Evolutionary conservation across 2,329 filamentous ascomycete genomes (phyloP).

Genomic region (Fusarium tupiense): DNA sequence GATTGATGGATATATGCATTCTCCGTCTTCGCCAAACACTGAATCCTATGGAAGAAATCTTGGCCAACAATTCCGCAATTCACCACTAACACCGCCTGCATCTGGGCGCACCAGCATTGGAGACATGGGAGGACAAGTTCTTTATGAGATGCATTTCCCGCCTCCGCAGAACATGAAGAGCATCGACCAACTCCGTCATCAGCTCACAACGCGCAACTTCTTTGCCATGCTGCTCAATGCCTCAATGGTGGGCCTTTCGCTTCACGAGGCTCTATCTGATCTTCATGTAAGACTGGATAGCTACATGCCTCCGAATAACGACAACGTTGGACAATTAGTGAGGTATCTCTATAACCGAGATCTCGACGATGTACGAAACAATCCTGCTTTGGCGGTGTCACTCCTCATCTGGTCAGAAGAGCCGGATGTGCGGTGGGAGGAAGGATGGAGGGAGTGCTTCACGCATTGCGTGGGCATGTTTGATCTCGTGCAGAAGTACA

Average conservation of each 20-base stretch:
- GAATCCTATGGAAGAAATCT: slow-evolving; percentile 52
- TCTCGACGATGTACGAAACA: slow-evolving; percentile 72
- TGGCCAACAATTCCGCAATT: slow-evolving; percentile 13
- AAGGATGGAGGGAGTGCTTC: slow-evolving; percentile 75
- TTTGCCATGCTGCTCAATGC: slow-evolving; percentile 72
- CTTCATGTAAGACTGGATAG: slow-evolving; percentile 68
- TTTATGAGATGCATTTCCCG: slow-evolving; percentile 72
- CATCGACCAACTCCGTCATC: slow-evolving; percentile 63
- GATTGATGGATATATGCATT: slow-evolving; percentile 53
- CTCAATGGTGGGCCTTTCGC: slow-evolving; percentile 70
- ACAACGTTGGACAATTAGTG: slow-evolving; percentile 68
- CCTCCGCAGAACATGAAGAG: slow-evolving; percentile 60
- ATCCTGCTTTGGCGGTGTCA: slow-evolving; percentile 67
- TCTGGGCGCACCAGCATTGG: slow-evolving; percentile 52
- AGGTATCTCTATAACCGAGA: slow-evolving; percentile 68
- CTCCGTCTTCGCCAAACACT: slow-evolving; percentile 54
- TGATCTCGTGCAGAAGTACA: slow-evolving; percentile 57
- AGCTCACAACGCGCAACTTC: slow-evolving; percentile 75
- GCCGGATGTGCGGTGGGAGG: slow-evolving; percentile 69
- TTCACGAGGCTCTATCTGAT: slow-evolving; percentile 71
- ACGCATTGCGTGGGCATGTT: slow-evolving; percentile 74
- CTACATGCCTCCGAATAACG: slow-evolving; percentile 65
- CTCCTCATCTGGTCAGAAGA: slow-evolving; percentile 73
- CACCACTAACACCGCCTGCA: slow-evolving; percentile 47
- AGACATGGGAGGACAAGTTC: slow-evolving; percentile 62